phyloP scores from a whole-genome alignment of 306 rosid genomes.

The Castanopsis chinensis region DNA sequence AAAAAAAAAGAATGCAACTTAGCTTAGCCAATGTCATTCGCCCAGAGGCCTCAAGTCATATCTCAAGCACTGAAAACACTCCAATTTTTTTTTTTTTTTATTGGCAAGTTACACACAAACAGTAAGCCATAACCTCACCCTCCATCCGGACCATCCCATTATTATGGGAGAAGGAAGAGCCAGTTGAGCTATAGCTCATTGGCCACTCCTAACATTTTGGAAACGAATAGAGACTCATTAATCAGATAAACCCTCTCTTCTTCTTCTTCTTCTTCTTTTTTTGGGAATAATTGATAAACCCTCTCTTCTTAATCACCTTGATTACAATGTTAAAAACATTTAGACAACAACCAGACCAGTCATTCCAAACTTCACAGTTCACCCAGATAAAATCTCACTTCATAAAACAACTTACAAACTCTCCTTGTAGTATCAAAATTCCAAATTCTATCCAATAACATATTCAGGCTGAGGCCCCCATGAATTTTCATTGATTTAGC shows the following conservation, averaged over 20 bases:
- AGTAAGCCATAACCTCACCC: too few species aligned
- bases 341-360: too few species aligned
- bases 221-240: neutral
- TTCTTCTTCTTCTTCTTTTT: neutral
- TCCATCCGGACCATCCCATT: too few species aligned
- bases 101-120: too few species aligned
- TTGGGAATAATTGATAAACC: too few species aligned
- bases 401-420: neutral
- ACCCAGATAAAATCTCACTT: neutral
- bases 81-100: neutral
- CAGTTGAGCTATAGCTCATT: too few species aligned
- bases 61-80: conserved; percentile 8
- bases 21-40: neutral
- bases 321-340: neutral
- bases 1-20: neutral
- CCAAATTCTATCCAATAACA: neutral
- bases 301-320: neutral
- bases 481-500: neutral
- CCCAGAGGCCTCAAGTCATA: neutral
- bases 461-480: neutral
- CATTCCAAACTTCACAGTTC: too few species aligned
- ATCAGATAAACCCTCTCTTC: neutral
- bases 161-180: too few species aligned
- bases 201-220: neutral
- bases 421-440: neutral